Conservation (phyloP, 116 monocot genomes). For the Iris pallida region DNA sequence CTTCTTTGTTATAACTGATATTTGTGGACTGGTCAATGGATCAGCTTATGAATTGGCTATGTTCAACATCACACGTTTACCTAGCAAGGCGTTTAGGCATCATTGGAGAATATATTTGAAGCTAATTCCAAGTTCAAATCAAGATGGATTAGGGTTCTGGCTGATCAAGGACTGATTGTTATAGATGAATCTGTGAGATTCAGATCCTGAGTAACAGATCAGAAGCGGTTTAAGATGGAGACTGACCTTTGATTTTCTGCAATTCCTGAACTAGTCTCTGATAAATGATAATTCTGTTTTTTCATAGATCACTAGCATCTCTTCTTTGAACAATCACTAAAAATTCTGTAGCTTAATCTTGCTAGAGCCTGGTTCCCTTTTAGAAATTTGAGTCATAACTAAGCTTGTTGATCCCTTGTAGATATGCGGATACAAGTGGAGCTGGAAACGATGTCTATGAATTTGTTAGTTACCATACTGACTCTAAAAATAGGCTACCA, state of each 20-base stretch:
- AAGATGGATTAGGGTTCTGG: not conserved
- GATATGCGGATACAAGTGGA: constrained; percentile 24
- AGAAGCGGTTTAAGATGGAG: not conserved
- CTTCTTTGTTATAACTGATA: not conserved
- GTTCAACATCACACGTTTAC: not conserved
- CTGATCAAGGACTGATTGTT: constrained; percentile 2
- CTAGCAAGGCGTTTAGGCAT: not conserved
- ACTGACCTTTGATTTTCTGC: not conserved
- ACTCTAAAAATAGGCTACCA: constrained; percentile 11
- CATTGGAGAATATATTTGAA: not conserved
- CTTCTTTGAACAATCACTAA: too few relatives aligned
- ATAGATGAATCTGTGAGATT: too few relatives aligned
- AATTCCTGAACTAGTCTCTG: not conserved
- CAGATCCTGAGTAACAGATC: not conserved
- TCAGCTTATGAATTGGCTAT: not conserved
- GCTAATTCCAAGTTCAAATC: not conserved
- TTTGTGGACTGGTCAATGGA: not conserved
- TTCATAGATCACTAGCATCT: not conserved
- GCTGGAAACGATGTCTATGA: constrained; percentile 23
- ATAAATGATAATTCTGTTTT: not conserved
- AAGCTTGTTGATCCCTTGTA: constrained; percentile 10
- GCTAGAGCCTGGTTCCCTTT: too few relatives aligned
- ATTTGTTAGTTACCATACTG: constrained; percentile 15
- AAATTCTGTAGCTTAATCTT: too few relatives aligned
- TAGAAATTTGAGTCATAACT: not conserved